These are phyloP conservation scores for Exophiala sp. DNA, from an alignment of 2,329 filamentous ascomycete genomes.

Conservation along the genomic window DNA sequence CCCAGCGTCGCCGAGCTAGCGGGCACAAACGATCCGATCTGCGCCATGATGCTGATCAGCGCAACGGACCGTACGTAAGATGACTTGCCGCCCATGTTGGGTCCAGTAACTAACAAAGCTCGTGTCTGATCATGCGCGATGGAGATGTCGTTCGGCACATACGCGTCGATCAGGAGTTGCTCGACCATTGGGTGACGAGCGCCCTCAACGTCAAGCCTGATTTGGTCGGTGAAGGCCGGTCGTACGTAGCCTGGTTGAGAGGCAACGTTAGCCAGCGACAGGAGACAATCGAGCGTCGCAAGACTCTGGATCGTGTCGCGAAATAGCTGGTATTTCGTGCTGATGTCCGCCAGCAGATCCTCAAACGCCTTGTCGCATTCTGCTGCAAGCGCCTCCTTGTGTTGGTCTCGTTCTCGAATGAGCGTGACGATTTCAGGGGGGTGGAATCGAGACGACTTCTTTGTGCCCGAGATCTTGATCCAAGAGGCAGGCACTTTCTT, in stretches of 20 bases:
- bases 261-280: conserved; percentile 81
- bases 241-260: conserved; percentile 82
- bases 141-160: conserved; percentile 84
- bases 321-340: conserved; percentile 80
- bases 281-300: conserved; percentile 81
- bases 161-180: conserved; percentile 76
- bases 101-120: conserved; percentile 86
- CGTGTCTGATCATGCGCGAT: conserved; percentile 64
- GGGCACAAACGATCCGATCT: conserved; percentile 91
- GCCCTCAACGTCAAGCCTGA: conserved; percentile 65
- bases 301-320: conserved; percentile 85
- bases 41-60: conserved; percentile 87
- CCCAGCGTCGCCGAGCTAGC: conserved; percentile 71
- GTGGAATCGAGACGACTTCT: conserved; percentile 88
- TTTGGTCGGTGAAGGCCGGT: conserved; percentile 64
- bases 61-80: conserved; percentile 92
- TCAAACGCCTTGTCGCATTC: conserved; percentile 84
- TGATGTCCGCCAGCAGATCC: conserved; percentile 67
- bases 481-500: conserved; percentile 90
- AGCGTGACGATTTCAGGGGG: conserved; percentile 83
- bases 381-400: conserved; percentile 87
- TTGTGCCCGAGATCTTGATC: conserved; percentile 92
- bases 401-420: conserved; percentile 83
- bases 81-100: conserved; percentile 99
- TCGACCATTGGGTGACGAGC: conserved; percentile 96